Conservation (phyloP, 495 filamentous ascomycete genomes). For the Penicillium manginii region DNA sequence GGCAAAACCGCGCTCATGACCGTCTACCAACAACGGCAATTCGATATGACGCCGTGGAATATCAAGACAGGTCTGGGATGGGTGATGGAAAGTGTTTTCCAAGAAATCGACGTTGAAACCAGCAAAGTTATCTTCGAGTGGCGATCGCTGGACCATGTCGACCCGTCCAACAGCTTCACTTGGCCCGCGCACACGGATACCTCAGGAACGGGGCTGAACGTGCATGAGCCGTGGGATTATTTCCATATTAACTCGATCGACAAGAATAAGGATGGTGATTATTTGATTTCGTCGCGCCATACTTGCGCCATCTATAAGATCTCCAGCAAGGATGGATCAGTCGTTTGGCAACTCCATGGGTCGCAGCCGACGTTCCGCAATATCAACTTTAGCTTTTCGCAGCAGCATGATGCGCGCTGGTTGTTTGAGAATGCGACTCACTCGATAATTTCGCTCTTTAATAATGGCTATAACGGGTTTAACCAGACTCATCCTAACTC, state of each 20-base stretch:
- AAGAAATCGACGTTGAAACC: slow-evolving; percentile 56
- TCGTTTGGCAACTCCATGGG: slow-evolving; percentile 63
- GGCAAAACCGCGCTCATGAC: slow-evolving; percentile 58
- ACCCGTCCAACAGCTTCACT: slow-evolving; percentile 49
- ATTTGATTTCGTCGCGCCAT: slow-evolving; percentile 63
- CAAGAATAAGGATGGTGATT: slow-evolving; percentile 59
- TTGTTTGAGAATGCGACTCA: slow-evolving; percentile 54
- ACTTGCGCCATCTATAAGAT: slow-evolving; percentile 62
- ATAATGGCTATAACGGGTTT: slow-evolving; percentile 57
- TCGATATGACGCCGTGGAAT: slow-evolving; percentile 57
- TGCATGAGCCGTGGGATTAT: slow-evolving; percentile 60
- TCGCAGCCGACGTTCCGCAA: slow-evolving; percentile 50
- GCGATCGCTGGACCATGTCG: slow-evolving; percentile 55
- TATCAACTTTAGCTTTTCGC: slow-evolving; percentile 59
- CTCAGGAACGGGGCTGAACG: slow-evolving; percentile 46
- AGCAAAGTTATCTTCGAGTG: slow-evolving; percentile 57
- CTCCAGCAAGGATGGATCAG: slow-evolving; percentile 58
- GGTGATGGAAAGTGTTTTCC: slow-evolving; percentile 55
- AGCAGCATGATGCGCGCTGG: slow-evolving; percentile 66
- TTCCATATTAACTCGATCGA: slow-evolving; percentile 70
- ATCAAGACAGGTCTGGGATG: slow-evolving; percentile 50
- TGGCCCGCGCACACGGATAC: slow-evolving; percentile 51
- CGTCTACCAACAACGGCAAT: slow-evolving; percentile 58
- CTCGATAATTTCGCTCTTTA: slow-evolving; percentile 57
- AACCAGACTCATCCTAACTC: slow-evolving; percentile 53